Conservation (phyloP, 495 filamentous ascomycete species). For the Podospora conica region DNA sequence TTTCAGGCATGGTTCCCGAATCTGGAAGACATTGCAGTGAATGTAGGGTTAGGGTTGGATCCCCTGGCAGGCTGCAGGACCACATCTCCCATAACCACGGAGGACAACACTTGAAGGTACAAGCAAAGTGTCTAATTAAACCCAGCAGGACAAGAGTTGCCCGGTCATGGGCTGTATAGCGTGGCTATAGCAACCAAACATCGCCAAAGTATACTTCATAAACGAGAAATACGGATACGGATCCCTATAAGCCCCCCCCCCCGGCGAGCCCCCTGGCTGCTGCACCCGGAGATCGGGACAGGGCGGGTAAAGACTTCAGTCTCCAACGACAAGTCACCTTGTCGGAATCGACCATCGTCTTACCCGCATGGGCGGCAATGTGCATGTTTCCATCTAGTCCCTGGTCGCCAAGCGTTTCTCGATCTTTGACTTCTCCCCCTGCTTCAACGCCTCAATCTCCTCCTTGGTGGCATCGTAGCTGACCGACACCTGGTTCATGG, state of each 20-base stretch:
- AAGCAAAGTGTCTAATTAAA: neutral
- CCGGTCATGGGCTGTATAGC: neutral
- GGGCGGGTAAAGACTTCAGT: neutral
- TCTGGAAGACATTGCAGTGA: neutral
- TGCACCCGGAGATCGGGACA: neutral
- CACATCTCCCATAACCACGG: too few species aligned
- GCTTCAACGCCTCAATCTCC: constrained; percentile 61
- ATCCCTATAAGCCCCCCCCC: too few species aligned
- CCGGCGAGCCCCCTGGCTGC: neutral
- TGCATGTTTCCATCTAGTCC: constrained; percentile 3
- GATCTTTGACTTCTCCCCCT: constrained; percentile 65
- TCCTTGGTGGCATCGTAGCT: constrained; percentile 70
- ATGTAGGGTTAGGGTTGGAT: neutral
- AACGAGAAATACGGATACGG: too few species aligned
- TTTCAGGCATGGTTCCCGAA: neutral
- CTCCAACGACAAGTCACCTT: neutral
- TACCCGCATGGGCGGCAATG: neutral
- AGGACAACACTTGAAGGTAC: too few species aligned
- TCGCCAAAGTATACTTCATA: neutral
- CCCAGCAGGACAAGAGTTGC: neutral
- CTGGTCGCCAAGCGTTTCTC: constrained; percentile 57
- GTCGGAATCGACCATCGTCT: neutral
- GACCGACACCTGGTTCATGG: constrained; percentile 75
- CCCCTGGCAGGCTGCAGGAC: too few species aligned
- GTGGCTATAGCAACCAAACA: neutral